These are phyloP conservation scores for Aureobasidium sp. DNA, from an alignment of 2,329 filamentous ascomycete species.

Conservation along the genomic window DNA sequence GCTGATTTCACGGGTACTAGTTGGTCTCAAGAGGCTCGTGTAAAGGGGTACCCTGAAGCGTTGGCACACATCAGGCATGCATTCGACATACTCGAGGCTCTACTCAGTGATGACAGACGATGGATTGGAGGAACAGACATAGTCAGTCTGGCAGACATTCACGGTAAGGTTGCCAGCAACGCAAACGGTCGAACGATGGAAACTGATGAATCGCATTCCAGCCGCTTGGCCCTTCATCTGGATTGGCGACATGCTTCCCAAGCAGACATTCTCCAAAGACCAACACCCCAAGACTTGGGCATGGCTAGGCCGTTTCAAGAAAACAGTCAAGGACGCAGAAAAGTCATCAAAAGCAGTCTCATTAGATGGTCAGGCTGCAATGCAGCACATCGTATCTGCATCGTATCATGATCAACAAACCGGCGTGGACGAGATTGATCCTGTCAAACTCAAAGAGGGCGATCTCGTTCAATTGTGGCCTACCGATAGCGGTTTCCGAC, in stretches of 20 bases:
- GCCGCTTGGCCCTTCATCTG: conserved; percentile 51
- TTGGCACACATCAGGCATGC: conserved; percentile 46
- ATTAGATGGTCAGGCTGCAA: conserved; percentile 49
- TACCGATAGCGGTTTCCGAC: conserved; percentile 51
- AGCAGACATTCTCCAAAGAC: conserved; percentile 42
- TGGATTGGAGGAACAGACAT: conserved; percentile 52
- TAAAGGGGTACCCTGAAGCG: conserved; percentile 45
- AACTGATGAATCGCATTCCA: not conserved
- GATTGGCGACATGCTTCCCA: conserved; percentile 50
- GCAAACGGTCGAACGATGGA: not conserved
- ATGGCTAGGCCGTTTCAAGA: conserved; percentile 57
- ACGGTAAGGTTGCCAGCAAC: conserved; percentile 26
- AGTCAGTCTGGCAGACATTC: conserved; percentile 58
- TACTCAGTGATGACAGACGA: conserved; percentile 57
- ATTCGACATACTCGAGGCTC: conserved; percentile 52
- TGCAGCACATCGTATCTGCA: conserved; percentile 38
- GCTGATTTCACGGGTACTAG: conserved; percentile 37
- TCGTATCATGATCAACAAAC: conserved; percentile 40
- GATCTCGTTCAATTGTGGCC: conserved; percentile 52
- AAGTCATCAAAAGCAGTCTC: conserved; percentile 31
- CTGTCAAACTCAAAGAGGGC: conserved; percentile 45
- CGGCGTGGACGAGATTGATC: conserved; percentile 44
- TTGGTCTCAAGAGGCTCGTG: conserved; percentile 33
- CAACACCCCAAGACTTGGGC: conserved; percentile 53
- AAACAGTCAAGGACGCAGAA: conserved; percentile 38